Conservation (phyloP, 257 asterid species). For the Gentiana dahurica region DNA sequence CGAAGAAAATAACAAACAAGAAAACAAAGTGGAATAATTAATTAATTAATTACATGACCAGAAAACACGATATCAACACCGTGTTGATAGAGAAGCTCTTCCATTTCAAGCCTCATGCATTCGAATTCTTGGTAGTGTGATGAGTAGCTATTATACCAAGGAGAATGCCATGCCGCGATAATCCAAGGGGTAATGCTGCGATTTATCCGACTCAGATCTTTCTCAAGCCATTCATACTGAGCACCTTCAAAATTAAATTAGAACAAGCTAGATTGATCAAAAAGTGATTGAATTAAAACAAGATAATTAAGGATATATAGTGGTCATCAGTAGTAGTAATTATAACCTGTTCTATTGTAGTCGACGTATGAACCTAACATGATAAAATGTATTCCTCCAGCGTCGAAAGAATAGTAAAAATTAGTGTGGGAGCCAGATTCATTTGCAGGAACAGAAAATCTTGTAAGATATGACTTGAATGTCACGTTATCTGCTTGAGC, state of each 20-base stretch:
- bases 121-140: slow-evolving; percentile 88
- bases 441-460: slow-evolving; percentile 71
- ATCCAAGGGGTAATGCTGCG: slow-evolving; percentile 67
- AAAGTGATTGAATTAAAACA: background rate
- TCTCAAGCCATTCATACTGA: slow-evolving; percentile 69
- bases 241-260: slow-evolving; percentile 27
- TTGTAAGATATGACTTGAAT: slow-evolving; percentile 46
- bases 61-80: slow-evolving; percentile 65
- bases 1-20: background rate
- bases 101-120: slow-evolving; percentile 90
- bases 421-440: slow-evolving; percentile 60
- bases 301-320: no score
- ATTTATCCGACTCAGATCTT: slow-evolving; percentile 46
- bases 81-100: slow-evolving; percentile 43
- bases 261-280: background rate
- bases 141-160: slow-evolving; percentile 84
- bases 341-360: slow-evolving; percentile 55
- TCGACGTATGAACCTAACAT: slow-evolving; percentile 80
- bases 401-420: slow-evolving; percentile 73
- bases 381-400: slow-evolving; percentile 75
- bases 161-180: slow-evolving; percentile 80
- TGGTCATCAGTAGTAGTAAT: background rate
- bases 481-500: slow-evolving; percentile 46
- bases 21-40: background rate
- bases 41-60: slow-evolving; percentile 58